Percentiles rank a stretch among this genome's conserved stretches.
phyloP scores from a whole-genome alignment of 306 rosid genomes.

The Mucuna pruriens region DNA sequence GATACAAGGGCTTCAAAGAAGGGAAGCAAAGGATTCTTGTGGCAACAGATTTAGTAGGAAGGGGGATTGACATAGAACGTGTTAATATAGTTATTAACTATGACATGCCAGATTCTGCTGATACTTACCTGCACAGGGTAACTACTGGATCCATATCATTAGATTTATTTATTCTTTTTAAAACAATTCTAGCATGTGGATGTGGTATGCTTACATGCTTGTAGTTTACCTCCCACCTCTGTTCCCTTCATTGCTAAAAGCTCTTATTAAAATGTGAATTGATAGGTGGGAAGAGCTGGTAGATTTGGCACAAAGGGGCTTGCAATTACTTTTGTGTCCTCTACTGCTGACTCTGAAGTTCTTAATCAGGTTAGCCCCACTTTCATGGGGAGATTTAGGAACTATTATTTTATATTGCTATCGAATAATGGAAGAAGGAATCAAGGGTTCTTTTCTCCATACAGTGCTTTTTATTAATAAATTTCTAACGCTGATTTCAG shows the following conservation, averaged over 20 bases:
- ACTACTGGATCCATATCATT: neutral
- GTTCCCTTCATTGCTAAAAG: neutral
- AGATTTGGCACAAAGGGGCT: constrained; percentile 98
- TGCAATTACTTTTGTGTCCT: constrained; percentile 93
- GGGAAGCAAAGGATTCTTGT: constrained; percentile 82
- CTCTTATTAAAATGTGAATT: constrained; percentile 20
- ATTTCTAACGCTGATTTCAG: constrained; percentile 54
- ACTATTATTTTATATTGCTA: neutral
- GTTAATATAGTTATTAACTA: constrained; percentile 83
- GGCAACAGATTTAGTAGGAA: constrained; percentile 84
- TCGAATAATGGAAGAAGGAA: neutral
- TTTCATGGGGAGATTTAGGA: neutral
- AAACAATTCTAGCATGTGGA: neutral
- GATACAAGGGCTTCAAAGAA: constrained; percentile 80
- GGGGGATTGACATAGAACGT: constrained; percentile 87
- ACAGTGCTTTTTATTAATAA: constrained; percentile 43
- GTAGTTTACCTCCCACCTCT: neutral
- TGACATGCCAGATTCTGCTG: constrained; percentile 83
- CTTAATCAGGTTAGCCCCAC: constrained; percentile 53
- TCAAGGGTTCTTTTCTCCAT: neutral
- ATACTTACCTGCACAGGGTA: constrained; percentile 82
- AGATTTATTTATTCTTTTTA: neutral
- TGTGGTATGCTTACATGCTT: constrained; percentile 15
- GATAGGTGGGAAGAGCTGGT: constrained; percentile 95
- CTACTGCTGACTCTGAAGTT: constrained; percentile 80